Percentiles rank a stretch among this genome's conserved stretches.
Evolutionary conservation across 2,329 filamentous ascomycete species (phyloP).

Genomic region (Colletotrichum sp.): DNA sequence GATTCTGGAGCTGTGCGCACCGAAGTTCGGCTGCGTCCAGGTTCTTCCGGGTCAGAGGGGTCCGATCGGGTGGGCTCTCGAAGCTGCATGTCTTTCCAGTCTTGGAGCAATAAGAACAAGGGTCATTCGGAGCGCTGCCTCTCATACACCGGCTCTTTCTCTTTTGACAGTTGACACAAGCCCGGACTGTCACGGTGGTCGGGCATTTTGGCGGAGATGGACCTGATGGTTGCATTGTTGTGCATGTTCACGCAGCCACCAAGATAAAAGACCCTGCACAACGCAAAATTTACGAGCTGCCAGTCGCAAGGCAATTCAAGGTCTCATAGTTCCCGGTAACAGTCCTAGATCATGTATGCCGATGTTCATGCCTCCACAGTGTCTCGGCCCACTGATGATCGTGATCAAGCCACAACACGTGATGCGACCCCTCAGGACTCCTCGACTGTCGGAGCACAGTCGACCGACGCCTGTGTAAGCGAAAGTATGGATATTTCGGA

Average conservation of each 20-base stretch:
- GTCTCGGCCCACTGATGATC: not conserved
- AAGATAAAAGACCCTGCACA: not conserved
- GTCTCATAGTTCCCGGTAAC: not conserved
- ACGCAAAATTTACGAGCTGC: not conserved
- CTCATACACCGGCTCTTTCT: slow-evolving; percentile 23
- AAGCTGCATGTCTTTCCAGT: slow-evolving; percentile 36
- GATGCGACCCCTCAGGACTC: not conserved
- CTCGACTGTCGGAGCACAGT: not conserved
- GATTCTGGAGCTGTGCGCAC: slow-evolving; percentile 29
- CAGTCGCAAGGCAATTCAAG: not conserved
- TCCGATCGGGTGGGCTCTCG: slow-evolving; percentile 35
- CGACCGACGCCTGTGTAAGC: not conserved
- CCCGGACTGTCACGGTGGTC: not conserved
- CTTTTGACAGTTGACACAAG: slow-evolving; percentile 24
- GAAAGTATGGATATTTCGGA: not conserved
- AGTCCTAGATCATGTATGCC: not conserved
- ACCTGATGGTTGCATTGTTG: not conserved
- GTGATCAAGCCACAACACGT: not conserved
- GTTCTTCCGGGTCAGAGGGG: slow-evolving; percentile 39
- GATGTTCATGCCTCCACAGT: not conserved
- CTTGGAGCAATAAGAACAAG: slow-evolving; percentile 33
- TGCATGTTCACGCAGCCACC: not conserved
- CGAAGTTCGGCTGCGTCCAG: slow-evolving; percentile 35
- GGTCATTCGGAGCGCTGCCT: slow-evolving; percentile 11
- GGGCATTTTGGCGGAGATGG: not conserved